Base-by-base conservation (phyloP, 2,329 filamentous ascomycete genomes). In the Colletotrichum filicis region DNA sequence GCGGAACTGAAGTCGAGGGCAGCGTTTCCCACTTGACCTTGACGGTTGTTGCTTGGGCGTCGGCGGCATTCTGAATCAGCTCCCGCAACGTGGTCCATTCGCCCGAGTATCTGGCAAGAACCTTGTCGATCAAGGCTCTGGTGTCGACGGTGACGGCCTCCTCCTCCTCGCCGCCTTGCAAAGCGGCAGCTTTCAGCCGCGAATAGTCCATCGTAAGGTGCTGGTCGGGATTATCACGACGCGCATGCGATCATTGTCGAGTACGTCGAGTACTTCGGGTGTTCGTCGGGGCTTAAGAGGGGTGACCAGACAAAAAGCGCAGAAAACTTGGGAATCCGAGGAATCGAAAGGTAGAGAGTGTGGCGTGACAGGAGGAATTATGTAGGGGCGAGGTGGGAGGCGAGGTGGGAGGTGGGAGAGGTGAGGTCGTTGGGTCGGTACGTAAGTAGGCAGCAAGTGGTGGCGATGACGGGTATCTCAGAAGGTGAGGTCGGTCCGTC, bases 101-200 rank as follows among this genome's bases (percentile, higher is more conserved):
- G 78, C 97, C 96, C 2, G 95, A 98, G 81, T 99, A 99, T 79
- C 97, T 90, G 11, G 97, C 97, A 62, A 99, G 89, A 12, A 99
- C 96, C 83, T 99, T 99, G 85, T 98, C 97, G 80, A 99, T 99
- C 78, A 99, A 84, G 56, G 97, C 97, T 79, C 97, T 90, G 61
- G 97, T 99, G 80, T 99, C 98, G 79, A 99, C 97, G 0, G 97
- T 99, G 69, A 99, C 97, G 55, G 97, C 97, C 83, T 98, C 97
- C 82, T 98, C 97, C 78, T 97, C 95, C 74, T 95, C 93, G 76
- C 94, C 94, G 70, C 94, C 93, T 69, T 90, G 91, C 85, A 99
- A 90, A 30, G 97, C 97, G 78, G 95, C 93, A 77, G 96, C 95
- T 79, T 95, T 93, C 76, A 99, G 87, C 79, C 92, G 90, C 46